Base-by-base conservation (phyloP, 1,284 basidiomycete genomes). In the Ganoderma leucocontextum region DNA sequence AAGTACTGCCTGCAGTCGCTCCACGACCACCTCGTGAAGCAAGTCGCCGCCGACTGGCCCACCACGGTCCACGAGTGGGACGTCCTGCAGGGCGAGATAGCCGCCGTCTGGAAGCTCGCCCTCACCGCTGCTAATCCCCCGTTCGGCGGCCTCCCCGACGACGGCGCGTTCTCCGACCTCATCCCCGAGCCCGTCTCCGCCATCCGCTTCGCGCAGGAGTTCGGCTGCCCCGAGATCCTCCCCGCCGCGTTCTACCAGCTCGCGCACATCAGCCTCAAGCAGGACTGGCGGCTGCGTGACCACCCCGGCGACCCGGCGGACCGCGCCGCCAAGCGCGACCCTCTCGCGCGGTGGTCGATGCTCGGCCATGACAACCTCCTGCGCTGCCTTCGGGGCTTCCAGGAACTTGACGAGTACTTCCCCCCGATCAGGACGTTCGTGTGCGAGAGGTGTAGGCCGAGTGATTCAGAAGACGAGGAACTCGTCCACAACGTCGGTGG, bases 191-290 rank as follows among this genome's bases (percentile, higher is more conserved):
- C 73, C 22, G 70, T 69, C 89, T 75, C 90, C 89, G 82, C 87
- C 64, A 88, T 92, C 77, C 83, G 87, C 65, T 84, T 91, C 70
- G 89, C 89, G 1, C 78, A 86, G 35, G 87, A 90, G 66, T 85
- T 91, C 67, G 82, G 82, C 49, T 74, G 90, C 0, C 78, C 81
- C 4, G 78, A 82, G 2, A 75, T 91, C 65, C 82, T 92, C 13
- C 86, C 88, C 5, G 83, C 88, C n/a, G 89, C 89, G 0, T 85
- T 91, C 73, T 91, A 91, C 76, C 89, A 91, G 70, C 82, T 91
- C 62, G 58, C 70, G 15, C 60, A 61, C 53, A 68, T 62, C 22
- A 62, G 62, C 41, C 19, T 60, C 36, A n/a, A 22, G 33, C 39
- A 52, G 25, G 70, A 71, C 62, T 69, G 67, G 67, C 64, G 60